phyloP scores from a whole-genome alignment of 1,284 basidiomycete species.

The Sutorius eximius region DNA sequence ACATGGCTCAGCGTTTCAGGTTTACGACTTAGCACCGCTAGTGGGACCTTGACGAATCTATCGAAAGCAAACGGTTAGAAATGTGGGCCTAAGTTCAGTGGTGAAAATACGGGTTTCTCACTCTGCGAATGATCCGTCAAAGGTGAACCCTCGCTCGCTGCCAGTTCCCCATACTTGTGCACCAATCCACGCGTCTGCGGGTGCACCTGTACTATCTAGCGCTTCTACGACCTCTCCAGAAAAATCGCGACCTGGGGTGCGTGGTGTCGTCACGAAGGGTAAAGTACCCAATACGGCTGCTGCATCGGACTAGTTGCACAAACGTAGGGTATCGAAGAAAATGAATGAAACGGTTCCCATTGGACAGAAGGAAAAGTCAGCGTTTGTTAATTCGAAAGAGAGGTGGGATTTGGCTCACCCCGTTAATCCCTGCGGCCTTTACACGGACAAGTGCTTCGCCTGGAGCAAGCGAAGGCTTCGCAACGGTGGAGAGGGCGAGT shows the following conservation, averaged over 20 bases:
- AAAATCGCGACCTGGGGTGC: slow-evolving; percentile 34
- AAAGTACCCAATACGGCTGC: slow-evolving; percentile 28
- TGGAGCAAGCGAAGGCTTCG: slow-evolving; percentile 25
- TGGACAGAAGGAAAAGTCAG: background rate
- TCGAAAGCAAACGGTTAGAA: slow-evolving; percentile 2
- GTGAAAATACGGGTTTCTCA: slow-evolving; percentile 13
- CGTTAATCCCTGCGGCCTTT: slow-evolving; percentile 35
- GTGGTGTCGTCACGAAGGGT: slow-evolving; percentile 36
- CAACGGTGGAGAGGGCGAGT: slow-evolving; percentile 22
- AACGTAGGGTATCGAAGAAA: background rate
- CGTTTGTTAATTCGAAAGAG: background rate
- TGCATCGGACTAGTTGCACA: slow-evolving; percentile 28
- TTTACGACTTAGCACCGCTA: slow-evolving; percentile 32
- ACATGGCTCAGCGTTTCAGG: slow-evolving; percentile 26
- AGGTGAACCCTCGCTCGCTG: slow-evolving; percentile 34
- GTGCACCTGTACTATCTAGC: slow-evolving; percentile 24
- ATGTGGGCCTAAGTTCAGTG: background rate
- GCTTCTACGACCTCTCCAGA: slow-evolving; percentile 36
- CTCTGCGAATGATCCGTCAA: slow-evolving; percentile 37
- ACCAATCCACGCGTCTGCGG: slow-evolving; percentile 25
- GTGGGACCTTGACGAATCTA: slow-evolving; percentile 34
- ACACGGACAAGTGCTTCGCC: slow-evolving; percentile 36
- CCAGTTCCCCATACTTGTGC: slow-evolving; percentile 37
- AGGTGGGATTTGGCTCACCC: slow-evolving; percentile 20
- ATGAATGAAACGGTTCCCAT: background rate